These are phyloP conservation scores for Cymodocea nodosa DNA, from an alignment of 116 monocot species.

Conservation along the genomic window DNA sequence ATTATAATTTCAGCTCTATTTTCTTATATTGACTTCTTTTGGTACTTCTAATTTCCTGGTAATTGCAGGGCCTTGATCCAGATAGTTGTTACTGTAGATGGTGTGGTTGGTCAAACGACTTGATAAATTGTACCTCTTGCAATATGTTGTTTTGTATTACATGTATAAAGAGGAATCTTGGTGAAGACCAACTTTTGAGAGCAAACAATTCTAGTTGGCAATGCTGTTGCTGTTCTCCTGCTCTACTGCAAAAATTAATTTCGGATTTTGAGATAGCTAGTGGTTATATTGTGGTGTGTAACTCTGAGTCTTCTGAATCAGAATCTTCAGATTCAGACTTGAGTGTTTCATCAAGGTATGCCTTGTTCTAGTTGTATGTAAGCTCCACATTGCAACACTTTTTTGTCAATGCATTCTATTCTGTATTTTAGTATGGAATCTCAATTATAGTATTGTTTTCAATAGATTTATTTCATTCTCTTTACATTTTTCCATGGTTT, in stretches of 20 bases:
- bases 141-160: constrained; percentile 45
- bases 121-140: constrained; percentile 56
- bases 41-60: constrained; percentile 3
- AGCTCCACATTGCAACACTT: too few species aligned
- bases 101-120: constrained; percentile 51
- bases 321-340: constrained; percentile 35
- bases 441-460: too few species aligned
- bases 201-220: constrained; percentile 46
- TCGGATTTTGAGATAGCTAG: constrained; percentile 53
- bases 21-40: neutral
- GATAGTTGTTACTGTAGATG: constrained; percentile 47
- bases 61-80: constrained; percentile 28
- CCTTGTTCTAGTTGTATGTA: neutral
- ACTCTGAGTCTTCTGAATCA: constrained; percentile 42
- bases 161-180: constrained; percentile 71
- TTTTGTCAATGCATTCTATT: too few species aligned
- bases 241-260: constrained; percentile 32
- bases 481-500: too few species aligned
- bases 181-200: constrained; percentile 38
- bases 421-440: too few species aligned
- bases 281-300: constrained; percentile 15
- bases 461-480: too few species aligned
- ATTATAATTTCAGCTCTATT: neutral
- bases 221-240: constrained; percentile 72
- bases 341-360: constrained; percentile 30